phyloP scores from a whole-genome alignment of 768 basidiomycete genomes.

The Harrya chromipes region DNA sequence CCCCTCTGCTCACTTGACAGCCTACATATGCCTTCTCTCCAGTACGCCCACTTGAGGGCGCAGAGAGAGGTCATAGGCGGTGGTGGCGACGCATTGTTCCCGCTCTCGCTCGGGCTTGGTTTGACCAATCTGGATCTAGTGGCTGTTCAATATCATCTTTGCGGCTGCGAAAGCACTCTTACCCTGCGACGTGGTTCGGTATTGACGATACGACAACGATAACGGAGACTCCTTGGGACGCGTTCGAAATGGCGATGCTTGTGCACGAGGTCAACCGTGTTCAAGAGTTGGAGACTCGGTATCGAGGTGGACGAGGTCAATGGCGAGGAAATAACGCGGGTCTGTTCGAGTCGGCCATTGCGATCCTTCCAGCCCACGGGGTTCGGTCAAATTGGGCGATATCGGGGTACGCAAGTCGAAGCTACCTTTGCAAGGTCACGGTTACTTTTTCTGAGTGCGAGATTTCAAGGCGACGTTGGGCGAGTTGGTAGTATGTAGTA shows the following conservation, averaged over 20 bases:
- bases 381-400: not conserved
- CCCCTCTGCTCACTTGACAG: not conserved
- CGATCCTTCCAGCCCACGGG: not conserved
- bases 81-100: constrained; percentile 1
- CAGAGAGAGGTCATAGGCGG: constrained; percentile 10
- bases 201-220: not conserved
- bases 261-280: not conserved
- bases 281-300: not conserved
- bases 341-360: not conserved
- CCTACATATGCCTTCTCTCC: constrained; percentile 13
- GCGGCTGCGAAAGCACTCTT: not conserved
- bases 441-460: no score
- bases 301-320: not conserved
- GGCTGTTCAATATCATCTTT: no score
- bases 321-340: not conserved
- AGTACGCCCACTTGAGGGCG: constrained; percentile 17
- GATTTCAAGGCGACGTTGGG: no score
- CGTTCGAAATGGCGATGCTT: not conserved
- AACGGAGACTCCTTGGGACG: not conserved
- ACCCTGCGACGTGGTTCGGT: not conserved
- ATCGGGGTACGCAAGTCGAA: not conserved
- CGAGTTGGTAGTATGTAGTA: no score
- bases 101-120: no score
- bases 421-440: not conserved
- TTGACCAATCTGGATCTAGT: not conserved